Percentiles rank a stretch among this genome's conserved stretches.
These are phyloP conservation scores for Fomitopsis serialis DNA, from an alignment of 768 basidiomycete species.

Conservation along the genomic window DNA sequence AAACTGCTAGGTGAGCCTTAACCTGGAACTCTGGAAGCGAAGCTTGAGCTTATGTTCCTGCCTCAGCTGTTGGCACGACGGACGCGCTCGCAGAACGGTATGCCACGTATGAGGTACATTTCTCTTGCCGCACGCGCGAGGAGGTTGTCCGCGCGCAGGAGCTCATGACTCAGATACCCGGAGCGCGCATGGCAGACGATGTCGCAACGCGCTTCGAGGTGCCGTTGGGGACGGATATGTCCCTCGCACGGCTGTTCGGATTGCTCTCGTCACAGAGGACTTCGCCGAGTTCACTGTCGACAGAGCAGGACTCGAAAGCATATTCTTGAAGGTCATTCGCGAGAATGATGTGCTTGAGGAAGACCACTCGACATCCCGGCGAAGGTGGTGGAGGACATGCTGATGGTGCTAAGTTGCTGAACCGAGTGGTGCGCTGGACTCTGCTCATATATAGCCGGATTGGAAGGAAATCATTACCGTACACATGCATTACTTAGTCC, in stretches of 20 bases:
- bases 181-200: constrained; percentile 62
- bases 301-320: constrained; percentile 63
- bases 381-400: constrained; percentile 13
- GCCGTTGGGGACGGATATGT: constrained; percentile 41
- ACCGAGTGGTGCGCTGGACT: not conserved
- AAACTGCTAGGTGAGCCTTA: constrained; percentile 50
- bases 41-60: not conserved
- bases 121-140: constrained; percentile 59
- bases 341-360: constrained; percentile 54
- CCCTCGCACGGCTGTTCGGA: constrained; percentile 57
- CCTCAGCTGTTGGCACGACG: constrained; percentile 60
- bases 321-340: constrained; percentile 66
- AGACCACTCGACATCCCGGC: constrained; percentile 20
- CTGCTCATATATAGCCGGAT: too few species aligned
- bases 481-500: too few species aligned
- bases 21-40: not conserved
- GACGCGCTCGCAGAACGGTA: constrained; percentile 60
- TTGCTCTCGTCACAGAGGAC: constrained; percentile 45
- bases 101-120: constrained; percentile 73
- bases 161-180: constrained; percentile 58
- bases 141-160: constrained; percentile 51
- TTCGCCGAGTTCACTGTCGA: constrained; percentile 69
- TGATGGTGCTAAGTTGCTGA: not conserved
- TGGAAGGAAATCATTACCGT: too few species aligned
- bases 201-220: constrained; percentile 76